Evolutionary conservation across 2,329 filamentous ascomycete genomes (phyloP).

Genomic region (Mycosphaerelloides madeirae): DNA sequence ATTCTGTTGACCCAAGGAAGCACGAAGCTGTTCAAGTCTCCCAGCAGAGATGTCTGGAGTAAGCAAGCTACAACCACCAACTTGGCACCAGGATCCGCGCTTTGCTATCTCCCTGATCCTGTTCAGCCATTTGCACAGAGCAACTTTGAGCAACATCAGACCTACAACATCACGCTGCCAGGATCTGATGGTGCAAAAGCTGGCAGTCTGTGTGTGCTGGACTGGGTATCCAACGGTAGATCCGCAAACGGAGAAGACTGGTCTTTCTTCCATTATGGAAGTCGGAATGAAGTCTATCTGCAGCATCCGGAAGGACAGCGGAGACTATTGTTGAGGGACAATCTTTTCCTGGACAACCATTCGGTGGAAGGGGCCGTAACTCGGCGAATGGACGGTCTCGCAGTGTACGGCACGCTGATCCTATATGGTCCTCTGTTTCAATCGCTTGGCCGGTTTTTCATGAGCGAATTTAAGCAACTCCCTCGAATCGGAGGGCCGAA

Average conservation of each 20-base stretch:
- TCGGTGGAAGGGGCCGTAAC: constrained; percentile 23
- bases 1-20: constrained; percentile 64
- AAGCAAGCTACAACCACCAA: constrained; percentile 42
- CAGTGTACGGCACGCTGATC: constrained; percentile 79
- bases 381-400: constrained; percentile 66
- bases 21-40: constrained; percentile 91
- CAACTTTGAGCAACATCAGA: constrained; percentile 77
- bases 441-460: constrained; percentile 65
- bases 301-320: constrained; percentile 32
- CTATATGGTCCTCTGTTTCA: constrained; percentile 68
- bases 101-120: constrained; percentile 76
- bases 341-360: constrained; percentile 60
- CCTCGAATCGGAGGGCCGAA: constrained; percentile 79
- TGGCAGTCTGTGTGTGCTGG: constrained; percentile 67
- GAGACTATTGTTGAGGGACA: constrained; percentile 77
- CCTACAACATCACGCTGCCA: constrained; percentile 54
- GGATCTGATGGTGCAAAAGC: constrained; percentile 3
- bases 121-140: constrained; percentile 85
- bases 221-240: constrained; percentile 91
- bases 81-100: constrained; percentile 46
- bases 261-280: constrained; percentile 73
- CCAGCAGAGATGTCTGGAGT: constrained; percentile 40
- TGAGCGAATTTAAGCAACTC: constrained; percentile 69
- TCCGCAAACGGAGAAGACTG: constrained; percentile 82
- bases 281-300: constrained; percentile 82